phyloP scores from a whole-genome alignment of 192 early-diverging fungal genomes.

The Entophlyctis helioformis region DNA sequence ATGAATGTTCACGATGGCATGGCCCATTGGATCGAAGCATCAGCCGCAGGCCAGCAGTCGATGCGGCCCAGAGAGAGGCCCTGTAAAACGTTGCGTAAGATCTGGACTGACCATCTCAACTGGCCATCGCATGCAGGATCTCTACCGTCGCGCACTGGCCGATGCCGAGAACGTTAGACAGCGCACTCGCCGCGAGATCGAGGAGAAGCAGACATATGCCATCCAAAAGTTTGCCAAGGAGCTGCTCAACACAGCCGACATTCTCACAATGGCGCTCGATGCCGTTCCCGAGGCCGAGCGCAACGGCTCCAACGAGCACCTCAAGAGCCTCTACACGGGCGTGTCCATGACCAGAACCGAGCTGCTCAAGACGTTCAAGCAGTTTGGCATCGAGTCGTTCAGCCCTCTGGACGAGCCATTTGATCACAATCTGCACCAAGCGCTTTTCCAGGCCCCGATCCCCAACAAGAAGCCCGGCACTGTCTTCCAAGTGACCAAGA shows the following conservation, averaged over 20 bases:
- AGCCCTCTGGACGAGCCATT: conserved; percentile 80
- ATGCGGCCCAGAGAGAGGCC: too few species aligned
- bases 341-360: conserved; percentile 80
- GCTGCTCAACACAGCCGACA: conserved; percentile 81
- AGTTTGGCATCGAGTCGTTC: conserved; percentile 73
- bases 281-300: conserved; percentile 66
- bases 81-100: too few species aligned
- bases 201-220: conserved; percentile 69
- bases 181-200: conserved; percentile 76
- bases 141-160: conserved; percentile 82
- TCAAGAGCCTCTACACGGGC: conserved; percentile 75
- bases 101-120: too few species aligned
- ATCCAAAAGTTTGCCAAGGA: conserved; percentile 99
- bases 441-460: conserved; percentile 85
- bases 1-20: too few species aligned
- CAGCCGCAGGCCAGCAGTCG: too few species aligned
- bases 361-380: conserved; percentile 73
- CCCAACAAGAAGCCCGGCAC: conserved; percentile 80
- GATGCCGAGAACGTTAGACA: conserved; percentile 93
- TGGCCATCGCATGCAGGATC: conserved; percentile 45
- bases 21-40: too few species aligned
- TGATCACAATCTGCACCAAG: conserved; percentile 90
- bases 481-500: conserved; percentile 81
- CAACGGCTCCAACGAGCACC: conserved; percentile 34
- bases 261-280: conserved; percentile 78